Conservation (phyloP, 108 stramenopile genomes). For the Cylindrotheca closterium region DNA sequence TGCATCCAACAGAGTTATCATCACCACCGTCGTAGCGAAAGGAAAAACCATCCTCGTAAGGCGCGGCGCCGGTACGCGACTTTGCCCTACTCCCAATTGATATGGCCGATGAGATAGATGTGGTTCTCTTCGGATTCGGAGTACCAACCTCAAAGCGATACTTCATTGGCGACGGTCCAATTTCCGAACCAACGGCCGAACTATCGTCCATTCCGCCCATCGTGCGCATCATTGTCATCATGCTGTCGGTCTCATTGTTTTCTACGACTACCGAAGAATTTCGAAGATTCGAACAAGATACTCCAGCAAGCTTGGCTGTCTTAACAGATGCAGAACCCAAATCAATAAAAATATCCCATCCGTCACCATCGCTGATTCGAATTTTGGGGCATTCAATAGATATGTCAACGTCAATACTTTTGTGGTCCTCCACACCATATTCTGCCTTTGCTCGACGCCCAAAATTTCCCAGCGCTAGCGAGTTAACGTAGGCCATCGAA, state of each 20-base stretch:
- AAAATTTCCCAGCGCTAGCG: conserved; percentile 34
- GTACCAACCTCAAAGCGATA: conserved; percentile 7
- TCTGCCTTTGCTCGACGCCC: conserved; percentile 40
- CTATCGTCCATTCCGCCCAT: conserved; percentile 15
- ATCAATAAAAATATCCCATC: conserved; percentile 37
- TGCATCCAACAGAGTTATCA: background rate
- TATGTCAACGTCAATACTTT: conserved; percentile 50
- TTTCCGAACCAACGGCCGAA: conserved; percentile 13
- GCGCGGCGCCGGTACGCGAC: conserved; percentile 5
- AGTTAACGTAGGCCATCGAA: conserved; percentile 45
- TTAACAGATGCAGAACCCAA: conserved; percentile 42
- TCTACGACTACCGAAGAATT: conserved; percentile 1
- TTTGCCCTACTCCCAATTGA: conserved; percentile 26
- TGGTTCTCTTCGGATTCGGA: background rate
- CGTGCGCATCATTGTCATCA: background rate
- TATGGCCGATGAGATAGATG: conserved; percentile 21
- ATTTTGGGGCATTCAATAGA: conserved; percentile 46
- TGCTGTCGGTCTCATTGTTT: background rate
- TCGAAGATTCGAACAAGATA: conserved; percentile 6
- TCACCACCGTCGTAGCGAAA: background rate
- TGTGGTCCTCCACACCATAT: conserved; percentile 37
- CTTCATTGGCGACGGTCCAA: conserved; percentile 1
- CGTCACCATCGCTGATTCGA: conserved; percentile 31
- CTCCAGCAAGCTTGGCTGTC: conserved; percentile 54
- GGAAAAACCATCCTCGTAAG: conserved; percentile 21